Evolutionary conservation across 345 rosid genomes (phyloP), one percentile per base, ranked within the genome.

Genomic region (Citrus maxima): DNA sequence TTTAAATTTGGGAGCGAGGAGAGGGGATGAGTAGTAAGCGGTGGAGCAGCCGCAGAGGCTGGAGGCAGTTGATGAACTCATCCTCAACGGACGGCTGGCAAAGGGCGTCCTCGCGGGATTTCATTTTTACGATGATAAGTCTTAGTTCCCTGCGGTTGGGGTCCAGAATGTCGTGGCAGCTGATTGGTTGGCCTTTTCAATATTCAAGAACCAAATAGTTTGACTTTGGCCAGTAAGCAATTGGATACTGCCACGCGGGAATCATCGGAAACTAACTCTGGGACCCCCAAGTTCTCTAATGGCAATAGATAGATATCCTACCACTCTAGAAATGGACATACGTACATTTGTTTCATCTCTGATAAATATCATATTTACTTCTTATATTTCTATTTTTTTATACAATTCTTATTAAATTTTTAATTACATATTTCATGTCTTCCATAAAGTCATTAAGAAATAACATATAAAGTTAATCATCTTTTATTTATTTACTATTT

Each of bases 1-100:
- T 30, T 75, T 70, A 73, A 73, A 77, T 74, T 78, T 74, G 82
- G 68, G 73, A 25, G 72, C 62, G 46, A 80, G 79, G 70, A 49
- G 66, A 27, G 77, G 54, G 51, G 84, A 66, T 55, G 77, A 68
- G 76, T 68, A 65, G 65, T 77, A 78, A 46, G 46, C 51, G 62
- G 77, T 46, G 51, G 18, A 46, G 51, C 51, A 72, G 80, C 63
- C 68, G 80, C 63, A 51, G 76, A 40, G 66, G 46, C 32, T 40
- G 51, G 72, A 74, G 49, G 79, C 37, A 37, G 80, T 56, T 19
- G 82, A 70, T 62, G 72, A 59, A 70, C 56, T 70, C 81, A 70
- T 78, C 81, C 27, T 74, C 56, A 46, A 74, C 37, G 62, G 40
- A 69, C 54, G 79, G 54, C 40, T 42, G 6, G 9, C 58, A 12